Percentiles rank a stretch among this genome's conserved stretches.
Evolutionary conservation across 1,139 yeast species (phyloP).

Genomic region (Tardiomyces depauwii): DNA sequence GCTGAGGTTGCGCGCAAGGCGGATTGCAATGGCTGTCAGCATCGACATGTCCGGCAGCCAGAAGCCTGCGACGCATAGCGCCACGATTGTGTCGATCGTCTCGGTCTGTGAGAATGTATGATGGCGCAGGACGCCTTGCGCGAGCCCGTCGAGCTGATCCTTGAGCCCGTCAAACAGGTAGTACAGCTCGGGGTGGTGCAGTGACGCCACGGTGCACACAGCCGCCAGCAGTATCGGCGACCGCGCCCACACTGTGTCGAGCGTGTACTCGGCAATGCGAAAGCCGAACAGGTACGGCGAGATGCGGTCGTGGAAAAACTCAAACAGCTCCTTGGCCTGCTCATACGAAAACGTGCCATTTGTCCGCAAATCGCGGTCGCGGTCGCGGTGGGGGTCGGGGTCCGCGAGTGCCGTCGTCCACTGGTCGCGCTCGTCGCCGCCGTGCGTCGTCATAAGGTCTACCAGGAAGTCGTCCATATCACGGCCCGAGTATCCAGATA

Average conservation of each 20-base stretch:
- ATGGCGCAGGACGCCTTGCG: conserved; percentile 36
- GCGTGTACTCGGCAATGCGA: conserved; percentile 40
- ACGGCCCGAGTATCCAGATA: neutral
- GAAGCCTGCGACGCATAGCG: conserved; percentile 54
- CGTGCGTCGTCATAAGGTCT: neutral
- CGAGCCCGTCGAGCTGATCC: conserved; percentile 34
- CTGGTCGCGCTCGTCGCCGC: neutral
- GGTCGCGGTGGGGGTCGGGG: neutral
- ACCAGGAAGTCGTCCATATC: neutral
- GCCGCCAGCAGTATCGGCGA: conserved; percentile 55
- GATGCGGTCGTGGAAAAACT: conserved; percentile 43
- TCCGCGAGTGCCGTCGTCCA: too few relatives aligned
- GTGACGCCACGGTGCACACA: conserved; percentile 50
- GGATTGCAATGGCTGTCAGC: conserved; percentile 58
- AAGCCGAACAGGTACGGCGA: conserved; percentile 61
- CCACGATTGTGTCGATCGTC: conserved; percentile 50
- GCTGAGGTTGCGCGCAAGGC: conserved; percentile 48
- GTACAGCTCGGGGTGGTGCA: conserved; percentile 43
- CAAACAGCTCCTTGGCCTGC: conserved; percentile 42
- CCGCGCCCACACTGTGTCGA: conserved; percentile 41
- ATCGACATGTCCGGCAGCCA: conserved; percentile 52
- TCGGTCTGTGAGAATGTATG: conserved; percentile 32
- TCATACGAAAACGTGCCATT: conserved; percentile 13
- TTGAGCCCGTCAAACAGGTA: conserved; percentile 32
- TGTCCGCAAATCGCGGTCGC: conserved; percentile 6